These are phyloP conservation scores for Lumnitzera racemosa DNA, from an alignment of 345 rosid species.

Conservation along the genomic window DNA sequence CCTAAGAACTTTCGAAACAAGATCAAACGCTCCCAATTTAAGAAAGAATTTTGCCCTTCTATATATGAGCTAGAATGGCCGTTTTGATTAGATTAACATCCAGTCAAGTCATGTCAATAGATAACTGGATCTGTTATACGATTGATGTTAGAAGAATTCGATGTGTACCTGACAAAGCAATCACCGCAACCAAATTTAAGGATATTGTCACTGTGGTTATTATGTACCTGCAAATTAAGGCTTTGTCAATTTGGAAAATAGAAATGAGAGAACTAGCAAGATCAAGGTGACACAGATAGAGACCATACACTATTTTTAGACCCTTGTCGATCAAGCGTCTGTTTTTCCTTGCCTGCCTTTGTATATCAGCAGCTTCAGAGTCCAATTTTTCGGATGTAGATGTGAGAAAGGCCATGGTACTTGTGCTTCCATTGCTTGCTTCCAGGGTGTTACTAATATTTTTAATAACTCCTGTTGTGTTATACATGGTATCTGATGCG, in stretches of 20 bases:
- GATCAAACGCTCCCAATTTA: too few relatives aligned
- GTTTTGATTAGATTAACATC: too few relatives aligned
- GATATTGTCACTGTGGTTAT: slow-evolving; percentile 35
- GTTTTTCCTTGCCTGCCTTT: slow-evolving; percentile 42
- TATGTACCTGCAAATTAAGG: slow-evolving; percentile 33
- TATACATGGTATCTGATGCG: slow-evolving; percentile 41
- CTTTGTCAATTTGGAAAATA: not conserved
- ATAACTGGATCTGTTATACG: not conserved
- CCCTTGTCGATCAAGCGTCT: slow-evolving; percentile 39
- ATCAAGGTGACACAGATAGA: not conserved
- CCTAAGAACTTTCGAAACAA: too few relatives aligned
- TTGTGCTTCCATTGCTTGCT: slow-evolving; percentile 10
- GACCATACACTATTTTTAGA: slow-evolving; percentile 43
- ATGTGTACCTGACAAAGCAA: slow-evolving; percentile 44
- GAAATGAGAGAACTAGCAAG: not conserved
- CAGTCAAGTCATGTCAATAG: too few relatives aligned
- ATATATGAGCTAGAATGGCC: not conserved
- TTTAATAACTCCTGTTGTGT: slow-evolving; percentile 57
- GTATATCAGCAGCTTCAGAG: slow-evolving; percentile 30
- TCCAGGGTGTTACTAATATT: slow-evolving; percentile 32
- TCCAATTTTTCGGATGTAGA: slow-evolving; percentile 36
- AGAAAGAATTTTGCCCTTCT: not conserved
- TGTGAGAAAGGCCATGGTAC: slow-evolving; percentile 30
- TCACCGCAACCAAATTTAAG: slow-evolving; percentile 33
- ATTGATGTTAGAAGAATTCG: not conserved